Evolutionary conservation across 768 basidiomycete genomes (phyloP).

Genomic region (Lactifluus pinguis): DNA sequence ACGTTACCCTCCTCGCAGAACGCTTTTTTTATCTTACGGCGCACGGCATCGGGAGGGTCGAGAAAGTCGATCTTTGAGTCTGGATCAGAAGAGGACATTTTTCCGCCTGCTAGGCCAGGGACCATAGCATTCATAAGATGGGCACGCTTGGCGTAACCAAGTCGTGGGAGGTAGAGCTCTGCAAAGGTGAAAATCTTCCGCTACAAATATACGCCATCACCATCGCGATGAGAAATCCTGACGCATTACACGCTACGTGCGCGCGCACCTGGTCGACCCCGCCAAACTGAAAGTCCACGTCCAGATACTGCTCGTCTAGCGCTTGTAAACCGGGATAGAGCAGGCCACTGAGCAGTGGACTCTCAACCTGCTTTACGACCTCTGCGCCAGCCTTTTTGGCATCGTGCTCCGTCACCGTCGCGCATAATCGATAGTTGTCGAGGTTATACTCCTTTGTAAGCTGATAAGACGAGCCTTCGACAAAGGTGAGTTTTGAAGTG

Average conservation of each 20-base stretch:
- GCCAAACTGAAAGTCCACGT: constrained; percentile 94
- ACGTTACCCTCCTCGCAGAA: constrained; percentile 92
- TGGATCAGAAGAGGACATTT: constrained; percentile 98
- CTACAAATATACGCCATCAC: constrained; percentile 31
- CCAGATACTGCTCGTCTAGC: constrained; percentile 94
- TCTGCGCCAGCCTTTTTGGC: constrained; percentile 98
- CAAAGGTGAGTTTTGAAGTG: constrained; percentile 70
- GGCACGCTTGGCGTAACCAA: constrained; percentile 90
- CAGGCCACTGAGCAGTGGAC: constrained; percentile 80
- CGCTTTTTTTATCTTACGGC: constrained; percentile 84
- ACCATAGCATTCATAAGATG: constrained; percentile 99
- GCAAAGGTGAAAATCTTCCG: constrained; percentile 99
- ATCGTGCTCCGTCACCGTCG: constrained; percentile 91
- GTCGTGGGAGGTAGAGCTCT: constrained; percentile 85
- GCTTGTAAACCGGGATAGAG: constrained; percentile 96
- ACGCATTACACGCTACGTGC: background rate
- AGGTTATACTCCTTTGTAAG: constrained; percentile 85
- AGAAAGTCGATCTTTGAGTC: constrained; percentile 98
- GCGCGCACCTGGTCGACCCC: constrained; percentile 85
- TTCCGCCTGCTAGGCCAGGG: constrained; percentile 86
- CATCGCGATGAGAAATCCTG: background rate
- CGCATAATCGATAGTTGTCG: constrained; percentile 87
- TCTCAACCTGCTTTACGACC: constrained; percentile 96
- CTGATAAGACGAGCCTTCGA: constrained; percentile 90
- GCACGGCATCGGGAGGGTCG: constrained; percentile 72